Conservation (phyloP, 169 alveolate species). For the Plasmodium fragile region DNA sequence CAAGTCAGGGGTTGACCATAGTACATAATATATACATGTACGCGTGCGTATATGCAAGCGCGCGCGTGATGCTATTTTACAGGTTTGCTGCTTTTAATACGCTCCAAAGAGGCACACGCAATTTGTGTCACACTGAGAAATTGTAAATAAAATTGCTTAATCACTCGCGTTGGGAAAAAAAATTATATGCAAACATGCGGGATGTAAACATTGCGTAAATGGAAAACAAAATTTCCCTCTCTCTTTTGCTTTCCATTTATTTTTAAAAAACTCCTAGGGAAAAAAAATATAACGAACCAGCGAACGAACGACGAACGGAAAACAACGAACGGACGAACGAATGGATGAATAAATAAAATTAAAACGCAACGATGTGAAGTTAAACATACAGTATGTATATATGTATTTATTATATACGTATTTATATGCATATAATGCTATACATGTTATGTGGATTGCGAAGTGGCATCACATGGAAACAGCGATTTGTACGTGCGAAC, state of each 20-base stretch:
- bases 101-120: slow-evolving; percentile 13
- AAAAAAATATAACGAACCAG: background rate
- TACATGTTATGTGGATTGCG: background rate
- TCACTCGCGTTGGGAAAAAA: slow-evolving; percentile 22
- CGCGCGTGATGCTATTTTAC: background rate
- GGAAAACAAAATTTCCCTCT: slow-evolving; percentile 11
- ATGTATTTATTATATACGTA: background rate
- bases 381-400: background rate
- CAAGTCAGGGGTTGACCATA: background rate
- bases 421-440: background rate
- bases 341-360: background rate
- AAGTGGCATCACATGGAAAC: background rate
- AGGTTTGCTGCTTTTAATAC: background rate
- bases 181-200: background rate
- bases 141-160: background rate
- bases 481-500: background rate
- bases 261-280: background rate
- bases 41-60: background rate
- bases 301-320: background rate
- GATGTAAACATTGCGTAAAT: background rate
- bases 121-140: slow-evolving; percentile 8
- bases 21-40: background rate
- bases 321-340: background rate
- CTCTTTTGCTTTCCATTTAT: background rate
- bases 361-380: background rate